These are phyloP conservation scores for Didymosphaeria variabile DNA, from an alignment of 2,329 filamentous ascomycete species.

Conservation along the genomic window DNA sequence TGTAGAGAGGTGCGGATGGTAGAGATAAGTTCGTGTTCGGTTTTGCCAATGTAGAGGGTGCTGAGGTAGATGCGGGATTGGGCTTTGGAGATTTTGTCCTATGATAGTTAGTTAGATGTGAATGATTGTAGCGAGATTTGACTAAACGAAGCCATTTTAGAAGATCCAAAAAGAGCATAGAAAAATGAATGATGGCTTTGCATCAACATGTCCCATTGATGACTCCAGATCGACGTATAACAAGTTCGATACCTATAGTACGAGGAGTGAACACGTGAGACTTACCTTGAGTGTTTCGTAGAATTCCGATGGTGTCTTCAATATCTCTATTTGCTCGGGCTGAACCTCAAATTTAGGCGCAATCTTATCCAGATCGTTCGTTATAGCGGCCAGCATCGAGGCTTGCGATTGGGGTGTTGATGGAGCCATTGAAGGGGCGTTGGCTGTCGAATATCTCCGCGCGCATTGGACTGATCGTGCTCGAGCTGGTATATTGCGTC, in stretches of 20 bases:
- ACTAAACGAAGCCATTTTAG: no score
- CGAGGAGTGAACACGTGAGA: conserved; percentile 15
- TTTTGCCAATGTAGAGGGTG: conserved; percentile 96
- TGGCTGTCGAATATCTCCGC: conserved; percentile 47
- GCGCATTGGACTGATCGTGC: conserved; percentile 28
- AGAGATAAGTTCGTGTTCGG: conserved; percentile 85
- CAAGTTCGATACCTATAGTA: not conserved
- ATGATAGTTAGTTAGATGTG: not conserved
- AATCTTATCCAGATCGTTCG: conserved; percentile 82
- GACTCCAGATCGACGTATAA: no score
- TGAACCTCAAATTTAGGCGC: conserved; percentile 89
- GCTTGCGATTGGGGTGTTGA: conserved; percentile 57
- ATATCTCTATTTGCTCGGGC: conserved; percentile 80
- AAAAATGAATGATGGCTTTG: not conserved
- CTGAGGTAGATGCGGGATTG: conserved; percentile 86
- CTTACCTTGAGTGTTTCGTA: conserved; percentile 88
- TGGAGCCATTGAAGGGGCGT: conserved; percentile 36
- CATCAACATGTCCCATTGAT: no score
- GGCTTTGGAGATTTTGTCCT: conserved; percentile 79
- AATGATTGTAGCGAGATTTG: not conserved
- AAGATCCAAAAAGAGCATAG: no score
- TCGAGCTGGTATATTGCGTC: conserved; percentile 27
- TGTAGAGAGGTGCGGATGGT: conserved; percentile 79
- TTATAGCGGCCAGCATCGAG: conserved; percentile 67
- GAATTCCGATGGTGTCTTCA: conserved; percentile 85